Conservation (phyloP, 2,329 filamentous ascomycete species). For the Rhynchosporium graminicola region DNA sequence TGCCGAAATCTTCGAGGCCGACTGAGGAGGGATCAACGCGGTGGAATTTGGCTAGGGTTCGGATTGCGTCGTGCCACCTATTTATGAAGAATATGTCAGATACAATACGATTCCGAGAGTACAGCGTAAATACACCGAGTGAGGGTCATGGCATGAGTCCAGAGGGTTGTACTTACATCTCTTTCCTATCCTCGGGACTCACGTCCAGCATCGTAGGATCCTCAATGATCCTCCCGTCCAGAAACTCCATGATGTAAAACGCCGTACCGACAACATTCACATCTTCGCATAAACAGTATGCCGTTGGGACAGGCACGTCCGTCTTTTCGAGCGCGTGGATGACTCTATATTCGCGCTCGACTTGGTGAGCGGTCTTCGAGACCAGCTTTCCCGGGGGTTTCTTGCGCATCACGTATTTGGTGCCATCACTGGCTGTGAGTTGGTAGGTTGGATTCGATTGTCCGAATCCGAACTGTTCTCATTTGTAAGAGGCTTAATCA, state of each 20-base stretch:
- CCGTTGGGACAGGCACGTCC: constrained; percentile 81
- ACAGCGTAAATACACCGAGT: not conserved
- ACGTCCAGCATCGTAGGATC: constrained; percentile 80
- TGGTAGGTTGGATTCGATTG: constrained; percentile 98
- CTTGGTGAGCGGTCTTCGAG: constrained; percentile 91
- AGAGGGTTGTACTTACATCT: constrained; percentile 55
- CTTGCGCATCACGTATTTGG: constrained; percentile 88
- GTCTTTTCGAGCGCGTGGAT: constrained; percentile 79
- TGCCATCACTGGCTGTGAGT: constrained; percentile 69
- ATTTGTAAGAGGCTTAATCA: constrained; percentile 8
- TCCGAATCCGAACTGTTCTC: constrained; percentile 82
- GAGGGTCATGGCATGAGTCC: no score
- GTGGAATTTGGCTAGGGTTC: constrained; percentile 84
- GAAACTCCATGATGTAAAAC: constrained; percentile 97
- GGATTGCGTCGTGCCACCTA: constrained; percentile 80
- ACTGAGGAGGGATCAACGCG: constrained; percentile 66
- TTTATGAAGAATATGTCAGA: not conserved
- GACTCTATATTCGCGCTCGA: constrained; percentile 93
- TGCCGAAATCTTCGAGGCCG: constrained; percentile 73
- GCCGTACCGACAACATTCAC: constrained; percentile 76
- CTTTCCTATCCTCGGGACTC: constrained; percentile 65
- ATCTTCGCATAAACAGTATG: constrained; percentile 86
- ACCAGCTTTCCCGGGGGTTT: constrained; percentile 95
- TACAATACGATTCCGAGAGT: not conserved
- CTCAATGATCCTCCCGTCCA: constrained; percentile 91